Evolutionary conservation across 768 basidiomycete species (phyloP).

Genomic region (Lepiota brunneoincarnata): DNA sequence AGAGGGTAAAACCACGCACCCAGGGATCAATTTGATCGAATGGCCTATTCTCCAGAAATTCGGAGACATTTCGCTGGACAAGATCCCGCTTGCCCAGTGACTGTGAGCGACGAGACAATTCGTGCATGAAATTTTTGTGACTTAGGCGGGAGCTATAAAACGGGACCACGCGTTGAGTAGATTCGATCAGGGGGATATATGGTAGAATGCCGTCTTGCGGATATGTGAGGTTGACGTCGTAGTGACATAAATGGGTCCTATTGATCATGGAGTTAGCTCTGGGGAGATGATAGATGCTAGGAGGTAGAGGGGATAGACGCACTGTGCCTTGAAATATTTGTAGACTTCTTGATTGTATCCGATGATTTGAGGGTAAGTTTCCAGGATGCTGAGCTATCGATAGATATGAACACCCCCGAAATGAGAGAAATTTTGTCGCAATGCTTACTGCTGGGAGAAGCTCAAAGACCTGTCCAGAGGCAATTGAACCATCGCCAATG

Average conservation of each 20-base stretch:
- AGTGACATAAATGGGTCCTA: slow-evolving; percentile 61
- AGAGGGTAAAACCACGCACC: slow-evolving; percentile 27
- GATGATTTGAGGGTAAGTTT: slow-evolving; percentile 77
- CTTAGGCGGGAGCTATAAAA: slow-evolving; percentile 22
- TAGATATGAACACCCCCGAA: background rate
- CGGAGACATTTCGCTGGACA: slow-evolving; percentile 20
- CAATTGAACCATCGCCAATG: slow-evolving; percentile 68
- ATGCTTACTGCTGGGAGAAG: slow-evolving; percentile 52
- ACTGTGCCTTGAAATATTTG: slow-evolving; percentile 70
- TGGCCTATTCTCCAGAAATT: slow-evolving; percentile 42
- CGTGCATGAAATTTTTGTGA: slow-evolving; percentile 17
- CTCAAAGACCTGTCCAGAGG: slow-evolving; percentile 47
- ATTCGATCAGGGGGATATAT: slow-evolving; percentile 30
- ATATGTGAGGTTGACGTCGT: slow-evolving; percentile 65
- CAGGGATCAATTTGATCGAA: slow-evolving; percentile 58
- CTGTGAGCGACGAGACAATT: slow-evolving; percentile 16
- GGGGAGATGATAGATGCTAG: background rate
- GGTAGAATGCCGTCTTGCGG: slow-evolving; percentile 59
- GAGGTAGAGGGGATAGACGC: slow-evolving; percentile 21
- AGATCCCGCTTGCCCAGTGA: slow-evolving; percentile 20
- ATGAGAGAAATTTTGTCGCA: background rate
- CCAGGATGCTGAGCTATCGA: slow-evolving; percentile 49
- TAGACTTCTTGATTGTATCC: slow-evolving; percentile 66
- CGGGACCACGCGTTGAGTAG: slow-evolving; percentile 33
- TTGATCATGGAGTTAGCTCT: background rate